Base-by-base conservation (phyloP, 2,329 filamentous ascomycete species). In the Cercospora canescens region DNA sequence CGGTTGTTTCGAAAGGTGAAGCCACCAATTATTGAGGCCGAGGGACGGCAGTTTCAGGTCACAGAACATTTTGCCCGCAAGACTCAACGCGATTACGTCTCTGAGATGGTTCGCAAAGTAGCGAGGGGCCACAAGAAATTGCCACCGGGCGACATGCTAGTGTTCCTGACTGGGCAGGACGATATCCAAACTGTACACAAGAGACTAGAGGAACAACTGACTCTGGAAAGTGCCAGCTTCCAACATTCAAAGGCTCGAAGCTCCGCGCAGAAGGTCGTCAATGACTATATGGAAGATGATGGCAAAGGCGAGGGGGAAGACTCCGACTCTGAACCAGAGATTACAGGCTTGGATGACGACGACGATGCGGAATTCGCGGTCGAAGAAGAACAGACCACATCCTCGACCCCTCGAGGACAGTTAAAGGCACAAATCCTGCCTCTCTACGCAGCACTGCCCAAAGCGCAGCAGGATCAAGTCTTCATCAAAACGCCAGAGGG, bases 81-180 rank as follows among this genome's bases (percentile, higher is more conserved):
- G 67, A 98, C 95, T 3, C 86, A 90, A 50, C 86, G 90, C 69
- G 94, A 98, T 77, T 99, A 97, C 73, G 88, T 96, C 1, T 93
- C 96, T 61, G 95, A 98, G 75, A 90, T 90, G 12, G 97, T 93
- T 77, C 87, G 86, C 61, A 99, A 98, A 78, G 89, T 99, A 45
- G 90, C 88, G 70, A 88, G 89, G 75, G 95, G 94, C 0, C 95
- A 99, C 78, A 88, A 88, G 68, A 97, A 97, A 76, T 84, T 99
- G 7, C 95, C 95, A 2, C 89, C 91, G 0, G 95, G 95, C 9
- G 93, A 91, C 8, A 95, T 99, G 76, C 85, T 99, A 24, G 93
- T 98, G 0, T 99, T 99, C 74, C 81, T 99, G 61, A 99, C 95
- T 0, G 94, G 95, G 0, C 92, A 97, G 71, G 92, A 93, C 70